Percentiles rank a stretch among this genome's conserved stretches.
These are phyloP conservation scores for Pyrenophora graminea DNA, from an alignment of 2,329 filamentous ascomycete species.

Conservation along the genomic window DNA sequence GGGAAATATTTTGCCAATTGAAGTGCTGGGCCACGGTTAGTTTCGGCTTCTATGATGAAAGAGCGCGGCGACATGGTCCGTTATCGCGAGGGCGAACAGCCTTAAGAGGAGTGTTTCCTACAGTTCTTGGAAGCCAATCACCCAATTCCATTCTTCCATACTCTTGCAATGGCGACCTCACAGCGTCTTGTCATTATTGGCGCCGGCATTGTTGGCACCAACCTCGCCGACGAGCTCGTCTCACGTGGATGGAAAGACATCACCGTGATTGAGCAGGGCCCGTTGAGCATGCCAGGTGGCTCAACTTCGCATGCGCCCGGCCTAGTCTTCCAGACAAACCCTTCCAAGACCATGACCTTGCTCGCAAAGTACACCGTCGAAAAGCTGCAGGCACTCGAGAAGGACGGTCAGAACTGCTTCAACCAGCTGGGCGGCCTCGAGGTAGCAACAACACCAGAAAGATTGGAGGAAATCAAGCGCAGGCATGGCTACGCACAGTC, in stretches of 20 bases:
- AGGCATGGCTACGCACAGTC: slow-evolving; percentile 65
- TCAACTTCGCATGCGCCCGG: slow-evolving; percentile 69
- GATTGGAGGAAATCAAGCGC: slow-evolving; percentile 65
- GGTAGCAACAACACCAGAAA: slow-evolving; percentile 63
- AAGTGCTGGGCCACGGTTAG: slow-evolving; percentile 30
- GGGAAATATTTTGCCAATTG: slow-evolving; percentile 31
- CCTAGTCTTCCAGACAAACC: slow-evolving; percentile 66
- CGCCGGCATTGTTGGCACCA: slow-evolving; percentile 67
- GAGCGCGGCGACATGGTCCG: slow-evolving; percentile 21
- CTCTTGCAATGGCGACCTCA: slow-evolving; percentile 30
- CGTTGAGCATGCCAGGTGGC: slow-evolving; percentile 64
- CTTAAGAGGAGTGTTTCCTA: slow-evolving; percentile 17
- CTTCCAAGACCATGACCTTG: slow-evolving; percentile 61
- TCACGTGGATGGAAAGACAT: slow-evolving; percentile 66
- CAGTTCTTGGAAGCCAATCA: slow-evolving; percentile 1
- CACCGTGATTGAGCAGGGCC: slow-evolving; percentile 68
- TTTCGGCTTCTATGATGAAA: slow-evolving; percentile 22
- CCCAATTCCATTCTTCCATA: not conserved
- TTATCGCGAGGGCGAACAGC: slow-evolving; percentile 26
- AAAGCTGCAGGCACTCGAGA: slow-evolving; percentile 60
- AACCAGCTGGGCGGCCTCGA: slow-evolving; percentile 68
- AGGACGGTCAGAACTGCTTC: slow-evolving; percentile 55
- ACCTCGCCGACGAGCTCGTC: slow-evolving; percentile 67
- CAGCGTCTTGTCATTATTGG: slow-evolving; percentile 54
- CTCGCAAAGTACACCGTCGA: slow-evolving; percentile 66